A percentile compares a stretch with the other conserved stretches of the same genome.
Evolutionary conservation across 139 green algal genomes (phyloP).

Genomic region (Chlamydomonas schloesseri): DNA sequence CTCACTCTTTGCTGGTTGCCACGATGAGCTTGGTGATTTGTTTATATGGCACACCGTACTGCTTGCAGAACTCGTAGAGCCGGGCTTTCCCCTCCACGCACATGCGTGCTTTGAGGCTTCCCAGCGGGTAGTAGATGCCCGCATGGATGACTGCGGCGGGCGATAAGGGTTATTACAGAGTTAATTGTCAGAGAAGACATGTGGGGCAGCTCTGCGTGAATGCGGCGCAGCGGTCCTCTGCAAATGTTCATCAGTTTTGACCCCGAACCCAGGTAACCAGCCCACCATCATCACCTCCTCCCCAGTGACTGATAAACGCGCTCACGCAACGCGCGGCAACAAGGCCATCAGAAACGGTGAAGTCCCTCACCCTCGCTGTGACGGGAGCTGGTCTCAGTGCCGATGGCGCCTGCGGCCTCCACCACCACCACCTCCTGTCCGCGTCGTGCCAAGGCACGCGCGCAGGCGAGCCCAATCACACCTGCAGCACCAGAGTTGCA

Average conservation of each 20-base stretch:
- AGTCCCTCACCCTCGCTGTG: slow-evolving; percentile 61
- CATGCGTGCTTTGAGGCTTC: slow-evolving; percentile 82
- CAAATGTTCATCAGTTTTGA: no score
- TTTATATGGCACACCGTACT: slow-evolving; percentile 65
- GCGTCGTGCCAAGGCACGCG: slow-evolving; percentile 62
- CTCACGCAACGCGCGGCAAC: not conserved
- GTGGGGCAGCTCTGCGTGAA: no score
- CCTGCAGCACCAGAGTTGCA: no score
- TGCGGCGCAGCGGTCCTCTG: no score
- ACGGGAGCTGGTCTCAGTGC: slow-evolving; percentile 76
- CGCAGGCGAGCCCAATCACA: slow-evolving; percentile 84
- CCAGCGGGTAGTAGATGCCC: slow-evolving; percentile 89
- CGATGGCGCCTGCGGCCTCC: slow-evolving; percentile 66
- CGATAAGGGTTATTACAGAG: no score
- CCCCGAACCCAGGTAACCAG: no score
- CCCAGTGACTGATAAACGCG: no score
- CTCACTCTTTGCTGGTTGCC: slow-evolving; percentile 55
- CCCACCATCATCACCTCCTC: no score
- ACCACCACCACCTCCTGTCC: slow-evolving; percentile 79
- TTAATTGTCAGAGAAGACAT: no score
- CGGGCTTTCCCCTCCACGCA: slow-evolving; percentile 81
- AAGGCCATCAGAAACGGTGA: no score
- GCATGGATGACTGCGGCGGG: slow-evolving; percentile 68
- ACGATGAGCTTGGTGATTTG: slow-evolving; percentile 87
- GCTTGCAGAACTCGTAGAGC: slow-evolving; percentile 79